Base-by-base conservation (phyloP, 78 protist species). In the Guillardia theta region DNA sequence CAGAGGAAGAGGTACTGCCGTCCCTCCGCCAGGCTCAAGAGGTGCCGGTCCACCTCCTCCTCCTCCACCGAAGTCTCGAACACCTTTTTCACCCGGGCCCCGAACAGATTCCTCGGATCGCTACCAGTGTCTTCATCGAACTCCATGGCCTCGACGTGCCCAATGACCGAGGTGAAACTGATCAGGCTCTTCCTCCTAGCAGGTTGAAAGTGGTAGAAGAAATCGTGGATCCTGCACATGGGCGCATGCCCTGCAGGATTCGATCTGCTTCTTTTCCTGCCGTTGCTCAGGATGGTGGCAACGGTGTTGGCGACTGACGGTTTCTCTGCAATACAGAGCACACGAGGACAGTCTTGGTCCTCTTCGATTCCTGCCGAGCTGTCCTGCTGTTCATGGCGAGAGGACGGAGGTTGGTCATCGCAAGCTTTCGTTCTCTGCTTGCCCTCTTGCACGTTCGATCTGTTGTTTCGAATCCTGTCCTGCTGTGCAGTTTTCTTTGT, bases 1-100 rank as follows among this genome's bases (percentile, higher is more conserved):
- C 96, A 96, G n/a, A 97, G 93, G 9, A 97, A 88, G 15, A 97
- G 94, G 39, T 78, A 15, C 50, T 30, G 77, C 39, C 48, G 9
- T 88, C 70, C 94, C n/a, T 21, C 0, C 0, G 95, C 95, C 37
- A 19, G 94, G 27, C 5, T 22, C 27, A 1, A 64, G 22, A 96
- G 83, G 92, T 94, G 94, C 43, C 24, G 10, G 53, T 33, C 88
- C 24, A 9, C 19, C 88, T 19, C 88, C 19, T 21, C 21, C 4
- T 30, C 53, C 45, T 24, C 15, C 58, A 50, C 10, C 58, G 58
- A 15, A 10, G 58, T 50, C 58, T 80, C 90, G 4, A 10, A 18
- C 90, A 80, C 90, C 90, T 80, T 80, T 46, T 48, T 24, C n/a
- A 44, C 48, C 4, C 33, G 10, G 33, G 90, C 90, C 6, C 90